Evolutionary conservation across 2,329 filamentous ascomycete species (phyloP).

Genomic region (Orbilia blumenaviensis): DNA sequence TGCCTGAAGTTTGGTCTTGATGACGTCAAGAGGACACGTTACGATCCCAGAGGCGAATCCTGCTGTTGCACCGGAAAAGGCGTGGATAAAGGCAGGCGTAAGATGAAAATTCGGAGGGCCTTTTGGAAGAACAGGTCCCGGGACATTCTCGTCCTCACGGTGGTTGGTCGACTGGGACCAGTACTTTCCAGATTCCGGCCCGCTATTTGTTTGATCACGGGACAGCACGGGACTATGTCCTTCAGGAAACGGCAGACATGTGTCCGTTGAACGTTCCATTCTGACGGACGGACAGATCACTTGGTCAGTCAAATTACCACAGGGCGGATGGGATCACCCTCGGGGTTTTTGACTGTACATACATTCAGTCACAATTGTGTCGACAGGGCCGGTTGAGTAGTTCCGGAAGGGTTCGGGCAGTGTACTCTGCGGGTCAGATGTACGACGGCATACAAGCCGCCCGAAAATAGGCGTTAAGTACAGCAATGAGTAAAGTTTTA

Average conservation of each 20-base stretch:
- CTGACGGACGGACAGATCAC: not conserved
- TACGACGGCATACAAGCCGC: constrained; percentile 1
- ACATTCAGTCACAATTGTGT: constrained; percentile 10
- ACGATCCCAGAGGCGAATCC: constrained; percentile 93
- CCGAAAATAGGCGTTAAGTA: not conserved
- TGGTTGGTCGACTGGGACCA: constrained; percentile 18
- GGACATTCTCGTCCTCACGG: not conserved
- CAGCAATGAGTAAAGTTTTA: not conserved
- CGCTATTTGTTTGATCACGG: not conserved
- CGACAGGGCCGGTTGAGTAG: not conserved
- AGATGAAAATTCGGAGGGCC: constrained; percentile 59
- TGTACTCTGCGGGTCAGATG: not conserved
- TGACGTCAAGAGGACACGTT: constrained; percentile 96
- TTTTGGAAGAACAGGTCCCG: constrained; percentile 29
- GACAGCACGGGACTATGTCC: constrained; percentile 2
- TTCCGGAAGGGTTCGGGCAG: not conserved
- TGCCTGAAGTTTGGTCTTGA: constrained; percentile 97
- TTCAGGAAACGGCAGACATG: constrained; percentile 24
- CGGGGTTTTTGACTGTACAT: not conserved
- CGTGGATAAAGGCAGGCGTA: constrained; percentile 73
- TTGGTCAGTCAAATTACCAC: not conserved
- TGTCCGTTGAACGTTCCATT: constrained; percentile 42
- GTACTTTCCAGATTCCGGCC: constrained; percentile 29
- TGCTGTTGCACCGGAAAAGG: constrained; percentile 84
- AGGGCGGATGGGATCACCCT: not conserved